phyloP scores from a whole-genome alignment of 164 flowering plant species.

The Buxus sempervirens region DNA sequence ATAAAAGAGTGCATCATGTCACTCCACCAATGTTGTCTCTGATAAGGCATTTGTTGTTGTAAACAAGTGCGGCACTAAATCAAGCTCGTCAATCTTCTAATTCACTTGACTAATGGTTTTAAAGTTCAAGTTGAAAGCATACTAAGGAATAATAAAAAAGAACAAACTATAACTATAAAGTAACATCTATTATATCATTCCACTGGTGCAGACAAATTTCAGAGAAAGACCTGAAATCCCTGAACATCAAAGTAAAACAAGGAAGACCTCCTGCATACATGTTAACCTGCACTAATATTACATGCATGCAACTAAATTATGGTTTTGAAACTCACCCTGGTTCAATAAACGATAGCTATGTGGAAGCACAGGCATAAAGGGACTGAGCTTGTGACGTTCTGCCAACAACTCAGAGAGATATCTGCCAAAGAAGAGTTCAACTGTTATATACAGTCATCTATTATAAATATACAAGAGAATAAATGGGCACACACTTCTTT shows the following conservation, averaged over 20 bases:
- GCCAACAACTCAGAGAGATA: constrained; percentile 78
- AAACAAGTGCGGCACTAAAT: too few species aligned
- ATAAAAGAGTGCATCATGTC: not conserved
- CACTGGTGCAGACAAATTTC: not conserved
- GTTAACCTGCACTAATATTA: not conserved
- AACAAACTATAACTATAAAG: not conserved
- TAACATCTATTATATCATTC: too few species aligned
- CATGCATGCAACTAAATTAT: not conserved
- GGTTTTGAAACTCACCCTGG: constrained; percentile 66
- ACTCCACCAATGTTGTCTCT: too few species aligned
- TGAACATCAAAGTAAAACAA: not conserved
- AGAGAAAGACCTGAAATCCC: not conserved
- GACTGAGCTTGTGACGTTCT: constrained; percentile 78
- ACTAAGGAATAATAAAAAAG: not conserved
- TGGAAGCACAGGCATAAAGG: constrained; percentile 81
- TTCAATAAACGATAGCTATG: constrained; percentile 66
- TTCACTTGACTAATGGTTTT: too few species aligned
- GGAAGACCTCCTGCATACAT: not conserved
- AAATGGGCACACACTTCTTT: not conserved
- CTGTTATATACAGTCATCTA: not conserved
- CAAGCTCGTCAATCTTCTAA: not conserved
- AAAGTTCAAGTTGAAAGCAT: too few species aligned
- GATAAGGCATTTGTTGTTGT: too few species aligned
- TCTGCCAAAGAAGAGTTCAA: constrained; percentile 33
- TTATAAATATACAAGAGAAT: not conserved